These are phyloP conservation scores for Collybiopsis confluens DNA, from an alignment of 768 basidiomycete genomes.

Conservation along the genomic window DNA sequence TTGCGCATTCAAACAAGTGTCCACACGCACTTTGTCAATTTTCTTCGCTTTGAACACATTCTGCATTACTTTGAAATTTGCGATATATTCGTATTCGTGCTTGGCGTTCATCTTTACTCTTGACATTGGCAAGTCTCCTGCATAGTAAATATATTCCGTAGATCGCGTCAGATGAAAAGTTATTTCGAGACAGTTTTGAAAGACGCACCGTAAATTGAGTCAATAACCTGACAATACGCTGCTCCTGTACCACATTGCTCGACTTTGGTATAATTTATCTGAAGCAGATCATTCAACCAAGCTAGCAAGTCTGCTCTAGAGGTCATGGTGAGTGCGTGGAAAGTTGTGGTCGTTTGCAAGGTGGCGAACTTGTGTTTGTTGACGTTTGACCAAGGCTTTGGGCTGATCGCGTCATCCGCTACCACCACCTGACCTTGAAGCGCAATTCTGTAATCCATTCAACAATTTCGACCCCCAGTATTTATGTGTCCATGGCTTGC, in stretches of 20 bases:
- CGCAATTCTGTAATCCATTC: no score
- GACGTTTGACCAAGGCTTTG: background rate
- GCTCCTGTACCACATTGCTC: conserved; percentile 90
- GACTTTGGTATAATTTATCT: conserved; percentile 87
- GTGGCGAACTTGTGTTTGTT: background rate
- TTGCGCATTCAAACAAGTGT: background rate
- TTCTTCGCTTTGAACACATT: conserved; percentile 87
- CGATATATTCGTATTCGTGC: conserved; percentile 93
- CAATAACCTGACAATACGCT: conserved; percentile 92
- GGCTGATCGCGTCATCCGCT: no score
- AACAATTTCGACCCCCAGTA: no score
- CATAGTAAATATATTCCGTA: conserved; percentile 1
- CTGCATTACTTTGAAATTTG: conserved; percentile 95
- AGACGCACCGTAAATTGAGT: conserved; percentile 80
- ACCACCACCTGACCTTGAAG: no score
- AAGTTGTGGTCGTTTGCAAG: background rate
- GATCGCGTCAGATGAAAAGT: conserved; percentile 15
- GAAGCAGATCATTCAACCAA: conserved; percentile 94
- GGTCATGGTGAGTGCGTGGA: conserved; percentile 17
- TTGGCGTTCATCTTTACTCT: conserved; percentile 95
- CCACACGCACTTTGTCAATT: conserved; percentile 78
- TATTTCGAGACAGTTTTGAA: conserved; percentile 7
- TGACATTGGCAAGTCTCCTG: conserved; percentile 87
- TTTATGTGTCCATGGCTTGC: no score
- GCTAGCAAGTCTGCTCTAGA: conserved; percentile 84